Conservation (phyloP, 805 yeast genomes). For the Schwanniomyces vanrijiae region DNA sequence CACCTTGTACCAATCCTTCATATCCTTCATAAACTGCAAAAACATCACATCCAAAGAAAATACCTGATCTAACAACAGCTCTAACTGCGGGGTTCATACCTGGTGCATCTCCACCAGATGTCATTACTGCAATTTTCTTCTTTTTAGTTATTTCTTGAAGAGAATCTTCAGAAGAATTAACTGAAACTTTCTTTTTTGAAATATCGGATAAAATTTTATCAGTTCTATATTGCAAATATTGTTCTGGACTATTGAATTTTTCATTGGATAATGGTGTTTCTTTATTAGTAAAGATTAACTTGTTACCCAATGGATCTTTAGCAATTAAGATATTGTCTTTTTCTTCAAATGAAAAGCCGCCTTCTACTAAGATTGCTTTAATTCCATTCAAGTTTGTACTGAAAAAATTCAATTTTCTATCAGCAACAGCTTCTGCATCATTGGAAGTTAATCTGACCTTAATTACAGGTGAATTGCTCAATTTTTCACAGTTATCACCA, state of each 20-base stretch:
- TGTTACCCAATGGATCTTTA: slow-evolving; percentile 38
- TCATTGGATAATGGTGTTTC: slow-evolving; percentile 20
- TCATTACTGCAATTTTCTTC: slow-evolving; percentile 71
- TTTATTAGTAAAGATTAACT: slow-evolving; percentile 22
- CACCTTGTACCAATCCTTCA: slow-evolving; percentile 70
- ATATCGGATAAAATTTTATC: slow-evolving; percentile 17
- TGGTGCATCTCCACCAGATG: slow-evolving; percentile 81
- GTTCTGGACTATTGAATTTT: slow-evolving; percentile 21
- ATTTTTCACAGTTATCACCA: slow-evolving; percentile 33
- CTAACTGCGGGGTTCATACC: slow-evolving; percentile 80
- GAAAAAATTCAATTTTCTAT: slow-evolving; percentile 30
- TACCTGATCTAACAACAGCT: slow-evolving; percentile 70
- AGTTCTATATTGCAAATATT: slow-evolving; percentile 25
- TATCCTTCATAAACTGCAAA: slow-evolving; percentile 74
- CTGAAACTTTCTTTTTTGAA: slow-evolving; percentile 6
- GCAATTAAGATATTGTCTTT: slow-evolving; percentile 10
- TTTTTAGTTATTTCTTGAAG: slow-evolving; percentile 14
- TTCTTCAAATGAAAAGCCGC: slow-evolving; percentile 5
- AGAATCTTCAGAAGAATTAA: not conserved
- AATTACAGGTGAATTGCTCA: slow-evolving; percentile 29
- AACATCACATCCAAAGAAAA: slow-evolving; percentile 62
- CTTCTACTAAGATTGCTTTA: slow-evolving; percentile 14
- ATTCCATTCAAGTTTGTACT: slow-evolving; percentile 26
- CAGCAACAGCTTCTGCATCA: not conserved
- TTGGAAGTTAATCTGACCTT: slow-evolving; percentile 34